Conservation (phyloP, 345 rosid genomes). For the Salix exigua region DNA sequence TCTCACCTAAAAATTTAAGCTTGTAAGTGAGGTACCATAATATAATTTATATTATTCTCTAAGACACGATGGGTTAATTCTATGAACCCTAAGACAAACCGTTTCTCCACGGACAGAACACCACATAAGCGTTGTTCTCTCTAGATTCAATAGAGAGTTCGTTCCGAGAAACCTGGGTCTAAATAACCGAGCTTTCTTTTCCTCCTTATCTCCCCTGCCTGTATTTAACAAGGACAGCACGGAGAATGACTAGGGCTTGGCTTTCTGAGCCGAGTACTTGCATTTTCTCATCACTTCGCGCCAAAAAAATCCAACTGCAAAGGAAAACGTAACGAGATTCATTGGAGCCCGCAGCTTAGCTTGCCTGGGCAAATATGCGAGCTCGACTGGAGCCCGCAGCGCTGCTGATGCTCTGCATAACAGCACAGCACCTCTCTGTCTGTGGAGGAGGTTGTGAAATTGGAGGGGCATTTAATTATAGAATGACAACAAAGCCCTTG, state of each 20-base stretch:
- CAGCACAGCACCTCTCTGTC: background rate
- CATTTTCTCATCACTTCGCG: background rate
- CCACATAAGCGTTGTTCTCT: background rate
- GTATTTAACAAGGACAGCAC: background rate
- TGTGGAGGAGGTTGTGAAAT: background rate
- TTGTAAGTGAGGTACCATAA: no score
- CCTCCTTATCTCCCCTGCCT: background rate
- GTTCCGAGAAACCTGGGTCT: background rate
- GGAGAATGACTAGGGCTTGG: background rate
- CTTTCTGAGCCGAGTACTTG: background rate
- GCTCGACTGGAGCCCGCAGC: background rate
- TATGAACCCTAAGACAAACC: background rate
- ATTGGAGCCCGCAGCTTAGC: background rate
- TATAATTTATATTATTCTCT: no score
- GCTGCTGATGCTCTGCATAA: background rate
- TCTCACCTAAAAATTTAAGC: no score
- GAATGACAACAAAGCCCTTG: background rate
- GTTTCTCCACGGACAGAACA: background rate
- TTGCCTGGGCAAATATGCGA: background rate
- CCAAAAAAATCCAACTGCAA: no score
- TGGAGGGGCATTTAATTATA: background rate
- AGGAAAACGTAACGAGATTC: no score
- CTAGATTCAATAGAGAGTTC: background rate
- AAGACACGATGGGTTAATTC: conserved; percentile 27
- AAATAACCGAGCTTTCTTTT: background rate